Percentiles rank a stretch among this genome's conserved stretches.
Evolutionary conservation across 106 monocot genomes (phyloP).

Genomic region (Dendrobium catenatum): DNA sequence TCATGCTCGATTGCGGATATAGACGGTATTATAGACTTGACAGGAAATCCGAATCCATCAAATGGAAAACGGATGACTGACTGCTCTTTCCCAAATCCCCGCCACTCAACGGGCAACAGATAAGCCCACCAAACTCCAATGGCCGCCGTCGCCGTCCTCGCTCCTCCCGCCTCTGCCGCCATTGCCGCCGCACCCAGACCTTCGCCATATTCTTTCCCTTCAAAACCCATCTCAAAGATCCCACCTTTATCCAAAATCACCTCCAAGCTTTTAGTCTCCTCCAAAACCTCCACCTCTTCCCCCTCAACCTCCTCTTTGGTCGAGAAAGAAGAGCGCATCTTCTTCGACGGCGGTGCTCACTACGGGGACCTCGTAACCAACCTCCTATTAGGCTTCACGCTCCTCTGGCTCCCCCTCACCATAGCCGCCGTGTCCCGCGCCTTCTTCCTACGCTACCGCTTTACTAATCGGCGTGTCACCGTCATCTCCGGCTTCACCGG

Average conservation of each 20-base stretch:
- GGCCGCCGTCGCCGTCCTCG: neutral
- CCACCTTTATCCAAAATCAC: neutral
- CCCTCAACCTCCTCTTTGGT: conserved; percentile 7
- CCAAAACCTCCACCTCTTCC: conserved; percentile 7
- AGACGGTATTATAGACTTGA: too few species aligned
- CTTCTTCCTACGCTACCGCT: conserved; percentile 61
- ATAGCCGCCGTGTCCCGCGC: conserved; percentile 55
- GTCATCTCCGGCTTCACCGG: conserved; percentile 56
- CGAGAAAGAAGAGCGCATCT: conserved; percentile 27
- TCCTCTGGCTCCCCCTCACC: conserved; percentile 56
- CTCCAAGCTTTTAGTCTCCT: conserved; percentile 7
- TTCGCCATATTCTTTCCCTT: neutral
- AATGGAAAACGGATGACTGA: neutral
- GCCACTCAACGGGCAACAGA: neutral
- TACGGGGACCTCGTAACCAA: conserved; percentile 56
- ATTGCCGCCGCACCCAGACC: neutral
- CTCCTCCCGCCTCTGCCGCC: conserved; percentile 7
- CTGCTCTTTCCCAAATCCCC: neutral
- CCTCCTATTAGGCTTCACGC: conserved; percentile 51
- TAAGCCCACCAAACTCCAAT: neutral
- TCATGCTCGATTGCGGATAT: too few species aligned
- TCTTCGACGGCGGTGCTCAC: conserved; percentile 64
- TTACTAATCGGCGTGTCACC: conserved; percentile 48
- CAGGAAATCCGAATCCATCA: too few species aligned
- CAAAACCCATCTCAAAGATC: conserved; percentile 8